Evolutionary conservation across 768 basidiomycete species (phyloP).

Genomic region (Lentinula boryana): DNA sequence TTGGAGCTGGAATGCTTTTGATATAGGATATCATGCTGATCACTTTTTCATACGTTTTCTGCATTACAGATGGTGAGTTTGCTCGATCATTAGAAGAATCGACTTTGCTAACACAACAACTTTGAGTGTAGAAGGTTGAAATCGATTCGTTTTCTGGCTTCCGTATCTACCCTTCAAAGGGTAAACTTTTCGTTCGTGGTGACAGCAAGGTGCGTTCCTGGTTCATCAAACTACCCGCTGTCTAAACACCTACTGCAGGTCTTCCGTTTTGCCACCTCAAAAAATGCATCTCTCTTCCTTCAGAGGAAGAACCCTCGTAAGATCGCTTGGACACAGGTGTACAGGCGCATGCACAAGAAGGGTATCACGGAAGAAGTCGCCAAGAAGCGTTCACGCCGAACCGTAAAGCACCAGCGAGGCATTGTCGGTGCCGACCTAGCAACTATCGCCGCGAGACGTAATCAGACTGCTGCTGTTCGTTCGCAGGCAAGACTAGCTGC

Average conservation of each 20-base stretch:
- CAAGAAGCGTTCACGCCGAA: slow-evolving; percentile 96
- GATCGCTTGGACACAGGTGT: slow-evolving; percentile 94
- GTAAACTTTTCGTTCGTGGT: slow-evolving; percentile 90
- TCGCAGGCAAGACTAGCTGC: slow-evolving; percentile 77
- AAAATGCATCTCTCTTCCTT: slow-evolving; percentile 94
- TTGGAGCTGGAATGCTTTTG: not conserved
- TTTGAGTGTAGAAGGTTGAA: slow-evolving; percentile 80
- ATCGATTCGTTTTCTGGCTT: slow-evolving; percentile 97
- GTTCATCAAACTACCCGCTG: not conserved
- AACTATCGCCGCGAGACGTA: slow-evolving; percentile 86
- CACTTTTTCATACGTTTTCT: not conserved
- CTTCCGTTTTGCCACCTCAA: slow-evolving; percentile 92
- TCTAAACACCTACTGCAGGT: slow-evolving; percentile 42
- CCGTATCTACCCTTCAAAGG: slow-evolving; percentile 98
- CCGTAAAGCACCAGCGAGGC: slow-evolving; percentile 97
- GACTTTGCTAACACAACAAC: not conserved
- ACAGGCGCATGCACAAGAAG: slow-evolving; percentile 99
- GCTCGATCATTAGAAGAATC: not conserved
- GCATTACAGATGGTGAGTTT: slow-evolving; percentile 4
- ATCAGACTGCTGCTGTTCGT: slow-evolving; percentile 84
- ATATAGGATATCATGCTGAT: not conserved
- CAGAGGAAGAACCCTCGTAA: slow-evolving; percentile 99
- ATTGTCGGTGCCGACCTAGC: slow-evolving; percentile 96
- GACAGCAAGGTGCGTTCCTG: slow-evolving; percentile 77
- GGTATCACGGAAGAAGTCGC: slow-evolving; percentile 98